phyloP scores from a whole-genome alignment of 2,329 filamentous ascomycete species.

The Fusarium mexicanum region DNA sequence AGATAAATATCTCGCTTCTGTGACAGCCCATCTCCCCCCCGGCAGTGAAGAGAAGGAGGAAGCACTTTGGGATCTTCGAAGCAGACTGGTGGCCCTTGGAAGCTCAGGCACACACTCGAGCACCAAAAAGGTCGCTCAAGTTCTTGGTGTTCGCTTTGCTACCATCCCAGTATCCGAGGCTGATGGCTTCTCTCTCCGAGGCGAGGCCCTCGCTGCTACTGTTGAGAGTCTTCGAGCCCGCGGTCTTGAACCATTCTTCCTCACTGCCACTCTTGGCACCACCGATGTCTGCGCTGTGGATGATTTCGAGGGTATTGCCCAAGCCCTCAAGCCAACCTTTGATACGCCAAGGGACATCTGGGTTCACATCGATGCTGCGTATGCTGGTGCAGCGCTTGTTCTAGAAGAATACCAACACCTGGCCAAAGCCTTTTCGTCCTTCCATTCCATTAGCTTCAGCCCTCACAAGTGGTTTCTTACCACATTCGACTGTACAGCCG shows the following conservation, averaged over 20 bases:
- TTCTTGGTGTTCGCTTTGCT: slow-evolving; percentile 85
- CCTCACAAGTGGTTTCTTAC: slow-evolving; percentile 98
- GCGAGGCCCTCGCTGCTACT: slow-evolving; percentile 65
- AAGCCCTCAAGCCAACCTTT: slow-evolving; percentile 50
- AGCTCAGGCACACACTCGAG: slow-evolving; percentile 84
- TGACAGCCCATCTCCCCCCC: slow-evolving; percentile 60
- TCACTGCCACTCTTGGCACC: slow-evolving; percentile 85
- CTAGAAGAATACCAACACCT: slow-evolving; percentile 82
- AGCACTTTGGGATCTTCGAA: slow-evolving; percentile 66
- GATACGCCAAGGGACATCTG: slow-evolving; percentile 68
- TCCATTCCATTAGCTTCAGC: slow-evolving; percentile 94
- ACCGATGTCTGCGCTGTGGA: slow-evolving; percentile 91
- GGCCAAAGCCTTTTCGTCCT: slow-evolving; percentile 67
- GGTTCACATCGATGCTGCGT: slow-evolving; percentile 95
- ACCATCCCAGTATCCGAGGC: slow-evolving; percentile 70
- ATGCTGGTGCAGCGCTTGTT: slow-evolving; percentile 86
- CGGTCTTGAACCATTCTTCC: slow-evolving; percentile 84
- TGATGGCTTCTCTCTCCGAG: slow-evolving; percentile 77
- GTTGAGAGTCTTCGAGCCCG: slow-evolving; percentile 72
- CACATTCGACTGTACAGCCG: slow-evolving; percentile 86
- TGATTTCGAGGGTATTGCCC: slow-evolving; percentile 76
- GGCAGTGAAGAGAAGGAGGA: slow-evolving; percentile 74
- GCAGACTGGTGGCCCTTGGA: slow-evolving; percentile 77
- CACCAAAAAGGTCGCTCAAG: slow-evolving; percentile 86
- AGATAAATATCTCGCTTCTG: slow-evolving; percentile 77